Evolutionary conservation across 2,329 filamentous ascomycete species (phyloP).

Genomic region (Helicocarpus griseus): DNA sequence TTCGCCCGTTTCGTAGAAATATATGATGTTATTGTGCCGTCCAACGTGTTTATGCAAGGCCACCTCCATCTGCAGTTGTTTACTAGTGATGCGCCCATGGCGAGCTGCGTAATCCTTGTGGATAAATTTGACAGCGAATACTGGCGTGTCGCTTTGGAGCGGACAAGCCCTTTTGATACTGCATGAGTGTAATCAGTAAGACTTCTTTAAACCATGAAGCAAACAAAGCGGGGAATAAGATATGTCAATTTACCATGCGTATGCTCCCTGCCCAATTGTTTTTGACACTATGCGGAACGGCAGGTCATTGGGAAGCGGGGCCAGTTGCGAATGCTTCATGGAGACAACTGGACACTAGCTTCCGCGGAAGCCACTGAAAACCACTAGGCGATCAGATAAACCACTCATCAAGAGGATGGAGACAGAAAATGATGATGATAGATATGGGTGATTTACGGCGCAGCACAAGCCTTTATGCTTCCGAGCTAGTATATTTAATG

Average conservation of each 20-base stretch:
- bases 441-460: too few species aligned
- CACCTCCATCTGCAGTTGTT: conserved; percentile 87
- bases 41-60: conserved; percentile 81
- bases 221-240: not conserved
- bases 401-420: too few species aligned
- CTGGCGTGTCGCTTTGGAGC: conserved; percentile 54
- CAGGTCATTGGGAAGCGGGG: conserved; percentile 71
- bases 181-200: conserved; percentile 9
- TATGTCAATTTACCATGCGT: conserved; percentile 63
- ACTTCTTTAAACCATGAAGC: not conserved
- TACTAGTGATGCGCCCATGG: conserved; percentile 76
- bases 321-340: conserved; percentile 72
- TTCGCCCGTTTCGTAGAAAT: conserved; percentile 81
- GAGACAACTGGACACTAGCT: conserved; percentile 11
- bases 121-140: conserved; percentile 98
- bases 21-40: conserved; percentile 86
- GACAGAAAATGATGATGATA: too few species aligned
- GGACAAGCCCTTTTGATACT: conserved; percentile 92
- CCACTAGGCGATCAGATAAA: too few species aligned
- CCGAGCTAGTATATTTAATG: not conserved
- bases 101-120: conserved; percentile 91
- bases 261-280: conserved; percentile 92
- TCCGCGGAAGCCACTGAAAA: too few species aligned
- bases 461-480: too few species aligned
- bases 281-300: conserved; percentile 93